These are phyloP conservation scores for Vachellia collinsii DNA, from an alignment of 306 rosid species.

Conservation along the genomic window DNA sequence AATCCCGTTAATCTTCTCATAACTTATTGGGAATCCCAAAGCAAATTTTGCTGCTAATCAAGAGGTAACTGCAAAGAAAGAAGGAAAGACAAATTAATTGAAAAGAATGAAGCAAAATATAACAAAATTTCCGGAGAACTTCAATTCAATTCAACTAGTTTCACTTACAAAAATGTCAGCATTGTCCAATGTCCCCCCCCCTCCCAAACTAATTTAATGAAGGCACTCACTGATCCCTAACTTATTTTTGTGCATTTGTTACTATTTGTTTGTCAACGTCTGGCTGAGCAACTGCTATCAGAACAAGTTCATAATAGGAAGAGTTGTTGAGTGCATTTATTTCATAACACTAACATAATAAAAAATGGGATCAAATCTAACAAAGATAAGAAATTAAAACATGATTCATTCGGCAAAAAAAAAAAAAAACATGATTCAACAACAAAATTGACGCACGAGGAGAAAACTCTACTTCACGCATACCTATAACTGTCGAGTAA, in stretches of 20 bases:
- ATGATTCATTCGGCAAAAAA: too few relatives aligned
- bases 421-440: background rate
- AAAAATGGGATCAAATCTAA: too few relatives aligned
- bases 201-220: background rate
- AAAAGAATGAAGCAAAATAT: background rate
- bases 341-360: too few relatives aligned
- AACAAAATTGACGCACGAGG: background rate
- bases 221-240: background rate
- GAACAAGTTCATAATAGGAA: too few relatives aligned
- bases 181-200: background rate
- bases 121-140: background rate
- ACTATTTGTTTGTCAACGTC: background rate
- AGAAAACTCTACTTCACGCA: background rate
- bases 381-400: background rate
- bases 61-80: background rate
- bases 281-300: background rate
- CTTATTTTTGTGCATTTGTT: background rate
- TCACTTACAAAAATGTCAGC: background rate
- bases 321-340: too few relatives aligned
- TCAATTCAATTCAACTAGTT: background rate
- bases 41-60: background rate
- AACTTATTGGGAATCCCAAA: slow-evolving; percentile 13
- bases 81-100: background rate
- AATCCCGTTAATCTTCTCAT: background rate
- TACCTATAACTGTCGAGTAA: background rate